phyloP scores from a whole-genome alignment of 441 rosid genomes.

The Euphorbia corollata region DNA sequence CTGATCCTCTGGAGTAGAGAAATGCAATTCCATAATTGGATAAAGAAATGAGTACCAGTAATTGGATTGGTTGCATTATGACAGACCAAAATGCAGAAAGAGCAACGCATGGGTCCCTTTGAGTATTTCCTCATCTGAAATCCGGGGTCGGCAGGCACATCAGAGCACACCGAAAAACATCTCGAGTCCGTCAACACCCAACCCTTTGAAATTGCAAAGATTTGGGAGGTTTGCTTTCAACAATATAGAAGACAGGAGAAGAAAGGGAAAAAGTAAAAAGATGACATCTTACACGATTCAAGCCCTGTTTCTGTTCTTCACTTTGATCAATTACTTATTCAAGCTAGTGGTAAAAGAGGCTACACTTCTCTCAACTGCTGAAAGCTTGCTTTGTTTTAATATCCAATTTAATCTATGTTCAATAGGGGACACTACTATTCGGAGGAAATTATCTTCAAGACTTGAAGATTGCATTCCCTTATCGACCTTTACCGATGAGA shows the following conservation, averaged over 20 bases:
- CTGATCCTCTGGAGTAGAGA: too few species aligned
- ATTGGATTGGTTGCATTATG: too few species aligned
- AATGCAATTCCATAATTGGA: too few species aligned
- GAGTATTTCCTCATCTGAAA: too few species aligned
- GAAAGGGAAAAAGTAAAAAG: conserved; percentile 31
- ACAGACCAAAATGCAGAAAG: too few species aligned
- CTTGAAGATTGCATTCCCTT: conserved; percentile 16
- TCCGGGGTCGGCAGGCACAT: too few species aligned
- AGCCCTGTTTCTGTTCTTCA: conserved; percentile 97
- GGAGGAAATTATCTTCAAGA: conserved; percentile 39
- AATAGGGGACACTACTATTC: conserved; percentile 29
- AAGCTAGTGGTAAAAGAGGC: conserved; percentile 36
- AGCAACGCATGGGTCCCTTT: too few species aligned
- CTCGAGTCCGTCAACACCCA: too few species aligned
- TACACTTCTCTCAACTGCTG: conserved; percentile 6
- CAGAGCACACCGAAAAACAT: too few species aligned
- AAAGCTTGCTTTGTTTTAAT: neutral
- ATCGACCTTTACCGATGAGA: conserved; percentile 21
- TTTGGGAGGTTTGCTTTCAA: too few species aligned
- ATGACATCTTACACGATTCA: conserved; percentile 49
- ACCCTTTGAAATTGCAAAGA: too few species aligned
- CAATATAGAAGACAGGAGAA: conserved; percentile 23
- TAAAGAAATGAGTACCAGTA: too few species aligned
- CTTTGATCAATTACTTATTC: conserved; percentile 38
- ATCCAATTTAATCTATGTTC: neutral